A percentile compares a stretch with the other conserved stretches of the same genome.
Evolutionary conservation across 441 rosid genomes (phyloP).

Genomic region (Bocquillonia castaneifolia): DNA sequence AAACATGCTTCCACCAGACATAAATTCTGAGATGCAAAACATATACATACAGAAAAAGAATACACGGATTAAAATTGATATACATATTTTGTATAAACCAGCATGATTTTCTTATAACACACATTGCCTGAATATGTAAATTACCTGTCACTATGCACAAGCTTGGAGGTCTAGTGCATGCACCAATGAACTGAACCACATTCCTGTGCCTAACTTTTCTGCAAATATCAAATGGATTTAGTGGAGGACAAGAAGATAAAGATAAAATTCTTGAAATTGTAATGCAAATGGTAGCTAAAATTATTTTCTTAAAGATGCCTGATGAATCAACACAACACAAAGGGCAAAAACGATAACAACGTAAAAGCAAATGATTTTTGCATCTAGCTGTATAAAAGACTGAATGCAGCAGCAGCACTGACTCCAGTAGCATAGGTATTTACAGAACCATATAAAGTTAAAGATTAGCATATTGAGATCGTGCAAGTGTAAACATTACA

Average conservation of each 20-base stretch:
- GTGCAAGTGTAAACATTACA: background rate
- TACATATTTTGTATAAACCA: too few species aligned
- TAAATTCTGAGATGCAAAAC: conserved; percentile 44
- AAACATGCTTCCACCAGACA: conserved; percentile 68
- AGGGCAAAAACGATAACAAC: background rate
- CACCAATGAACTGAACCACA: conserved; percentile 62
- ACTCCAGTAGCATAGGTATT: too few species aligned
- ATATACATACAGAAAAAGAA: conserved; percentile 6
- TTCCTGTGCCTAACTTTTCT: conserved; percentile 64
- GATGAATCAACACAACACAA: background rate
- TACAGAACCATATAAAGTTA: background rate
- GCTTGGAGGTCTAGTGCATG: conserved; percentile 58
- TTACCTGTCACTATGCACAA: conserved; percentile 64
- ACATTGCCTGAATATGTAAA: too few species aligned
- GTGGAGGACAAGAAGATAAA: conserved; percentile 12
- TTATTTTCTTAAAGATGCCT: background rate
- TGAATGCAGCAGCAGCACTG: too few species aligned
- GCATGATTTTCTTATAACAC: too few species aligned
- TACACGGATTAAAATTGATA: background rate
- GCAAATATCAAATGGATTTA: conserved; percentile 24
- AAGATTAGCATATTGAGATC: background rate
- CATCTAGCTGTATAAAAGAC: background rate
- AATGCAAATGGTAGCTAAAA: background rate
- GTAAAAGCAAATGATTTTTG: background rate
- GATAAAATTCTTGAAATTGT: conserved; percentile 16